Conservation (phyloP, 2,329 filamentous ascomycete species). For the Ophiostoma novo-ulmi region DNA sequence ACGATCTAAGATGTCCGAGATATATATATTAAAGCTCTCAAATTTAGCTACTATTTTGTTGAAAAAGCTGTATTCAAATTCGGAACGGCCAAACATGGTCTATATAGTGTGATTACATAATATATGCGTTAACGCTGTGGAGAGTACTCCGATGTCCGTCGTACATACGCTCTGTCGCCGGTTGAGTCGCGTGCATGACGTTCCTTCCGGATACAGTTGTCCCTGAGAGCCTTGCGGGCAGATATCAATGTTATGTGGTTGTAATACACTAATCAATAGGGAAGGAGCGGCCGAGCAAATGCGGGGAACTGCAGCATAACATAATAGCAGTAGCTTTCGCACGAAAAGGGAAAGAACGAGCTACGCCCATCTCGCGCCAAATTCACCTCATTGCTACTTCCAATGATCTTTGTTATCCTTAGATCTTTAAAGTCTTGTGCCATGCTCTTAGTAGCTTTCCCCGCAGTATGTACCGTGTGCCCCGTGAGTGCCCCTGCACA, state of each 20-base stretch:
- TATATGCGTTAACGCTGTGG: not conserved
- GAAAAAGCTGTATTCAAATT: too few relatives aligned
- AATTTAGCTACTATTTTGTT: too few relatives aligned
- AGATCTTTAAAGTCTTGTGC: too few relatives aligned
- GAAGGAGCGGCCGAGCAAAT: slow-evolving; percentile 19
- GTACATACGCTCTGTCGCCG: slow-evolving; percentile 22
- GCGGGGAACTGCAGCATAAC: slow-evolving; percentile 18
- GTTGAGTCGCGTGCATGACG: not conserved
- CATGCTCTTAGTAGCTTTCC: not conserved
- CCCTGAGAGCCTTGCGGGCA: not conserved
- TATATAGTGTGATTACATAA: too few relatives aligned
- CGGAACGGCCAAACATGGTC: too few relatives aligned
- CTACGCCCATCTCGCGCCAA: not conserved
- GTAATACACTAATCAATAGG: slow-evolving; percentile 1
- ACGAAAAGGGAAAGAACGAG: not conserved
- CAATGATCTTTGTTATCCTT: too few relatives aligned
- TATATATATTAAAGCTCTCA: too few relatives aligned
- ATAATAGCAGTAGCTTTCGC: not conserved
- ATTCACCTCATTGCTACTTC: not conserved
- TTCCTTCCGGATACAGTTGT: slow-evolving; percentile 16
- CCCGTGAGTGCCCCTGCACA: not conserved
- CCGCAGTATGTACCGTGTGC: slow-evolving; percentile 1
- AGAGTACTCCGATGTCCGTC: slow-evolving; percentile 21
- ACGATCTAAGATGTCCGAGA: too few relatives aligned
- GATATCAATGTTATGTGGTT: not conserved